Evolutionary conservation across 2,329 filamentous ascomycete genomes (phyloP).

Genomic region (Verticillium albo-atrum): DNA sequence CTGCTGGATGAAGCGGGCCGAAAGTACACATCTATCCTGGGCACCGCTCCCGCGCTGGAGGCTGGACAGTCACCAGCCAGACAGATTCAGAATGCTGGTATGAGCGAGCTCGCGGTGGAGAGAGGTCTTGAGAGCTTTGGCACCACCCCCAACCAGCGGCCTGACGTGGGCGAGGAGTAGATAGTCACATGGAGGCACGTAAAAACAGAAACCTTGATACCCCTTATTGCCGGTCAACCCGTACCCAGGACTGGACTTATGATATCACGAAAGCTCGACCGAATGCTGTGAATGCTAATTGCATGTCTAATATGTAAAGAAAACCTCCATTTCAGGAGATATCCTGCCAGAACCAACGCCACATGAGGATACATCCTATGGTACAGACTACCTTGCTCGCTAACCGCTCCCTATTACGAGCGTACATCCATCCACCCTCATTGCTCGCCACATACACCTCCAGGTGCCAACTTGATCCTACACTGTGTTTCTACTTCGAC

Average conservation of each 20-base stretch:
- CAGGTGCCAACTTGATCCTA: neutral
- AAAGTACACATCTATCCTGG: constrained; percentile 44
- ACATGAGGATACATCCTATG: constrained; percentile 20
- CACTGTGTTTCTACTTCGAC: constrained; percentile 46
- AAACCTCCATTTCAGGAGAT: constrained; percentile 14
- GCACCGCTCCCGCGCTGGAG: constrained; percentile 8
- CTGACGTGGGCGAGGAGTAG: constrained; percentile 23
- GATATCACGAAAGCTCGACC: neutral
- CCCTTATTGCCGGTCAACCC: neutral
- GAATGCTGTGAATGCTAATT: neutral
- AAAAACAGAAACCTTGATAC: neutral
- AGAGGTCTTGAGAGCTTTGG: constrained; percentile 44
- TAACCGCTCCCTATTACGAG: constrained; percentile 11
- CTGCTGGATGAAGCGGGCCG: constrained; percentile 78
- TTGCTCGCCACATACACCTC: constrained; percentile 2
- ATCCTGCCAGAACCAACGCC: constrained; percentile 19
- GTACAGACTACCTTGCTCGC: constrained; percentile 15
- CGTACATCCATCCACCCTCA: constrained; percentile 4
- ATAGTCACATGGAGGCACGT: neutral
- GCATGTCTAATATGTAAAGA: constrained; percentile 13
- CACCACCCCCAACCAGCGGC: constrained; percentile 32
- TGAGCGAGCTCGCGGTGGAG: constrained; percentile 23
- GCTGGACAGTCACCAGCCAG: constrained; percentile 11
- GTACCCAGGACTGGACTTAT: neutral
- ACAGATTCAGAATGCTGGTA: constrained; percentile 8